phyloP scores from a whole-genome alignment of 306 rosid species.

The Medicago ruthenica region DNA sequence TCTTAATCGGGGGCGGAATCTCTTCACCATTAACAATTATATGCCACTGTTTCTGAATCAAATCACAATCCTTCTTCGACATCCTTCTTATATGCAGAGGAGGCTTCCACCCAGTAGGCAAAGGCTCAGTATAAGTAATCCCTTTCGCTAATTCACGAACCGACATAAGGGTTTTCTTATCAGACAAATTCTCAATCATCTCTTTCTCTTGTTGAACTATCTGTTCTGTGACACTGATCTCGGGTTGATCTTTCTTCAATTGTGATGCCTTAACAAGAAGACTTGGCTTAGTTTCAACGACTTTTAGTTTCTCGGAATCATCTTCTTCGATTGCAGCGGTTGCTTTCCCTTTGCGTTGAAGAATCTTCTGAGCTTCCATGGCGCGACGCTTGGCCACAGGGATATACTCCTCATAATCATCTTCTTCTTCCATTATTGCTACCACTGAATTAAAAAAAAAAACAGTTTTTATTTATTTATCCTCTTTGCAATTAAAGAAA shows the following conservation, averaged over 20 bases:
- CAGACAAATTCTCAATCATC: slow-evolving; percentile 86
- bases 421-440: slow-evolving; percentile 75
- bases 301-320: slow-evolving; percentile 65
- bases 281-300: slow-evolving; percentile 78
- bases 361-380: slow-evolving; percentile 84
- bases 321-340: slow-evolving; percentile 61
- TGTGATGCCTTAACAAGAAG: slow-evolving; percentile 83
- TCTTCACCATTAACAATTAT: slow-evolving; percentile 86
- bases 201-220: slow-evolving; percentile 87
- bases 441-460: background rate
- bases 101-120: slow-evolving; percentile 92
- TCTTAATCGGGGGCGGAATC: slow-evolving; percentile 81
- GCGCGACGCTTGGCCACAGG: slow-evolving; percentile 94
- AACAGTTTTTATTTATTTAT: background rate
- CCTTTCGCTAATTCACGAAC: slow-evolving; percentile 96
- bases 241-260: slow-evolving; percentile 85
- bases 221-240: slow-evolving; percentile 79
- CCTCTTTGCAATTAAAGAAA: too few species aligned
- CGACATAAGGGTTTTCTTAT: slow-evolving; percentile 85
- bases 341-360: slow-evolving; percentile 76
- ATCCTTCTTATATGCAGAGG: slow-evolving; percentile 78
- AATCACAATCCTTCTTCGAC: slow-evolving; percentile 67
- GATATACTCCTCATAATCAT: slow-evolving; percentile 76
- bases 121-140: slow-evolving; percentile 78
- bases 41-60: slow-evolving; percentile 89